phyloP scores from a whole-genome alignment of 345 rosid genomes.

The Noccaea caerulescens region DNA sequence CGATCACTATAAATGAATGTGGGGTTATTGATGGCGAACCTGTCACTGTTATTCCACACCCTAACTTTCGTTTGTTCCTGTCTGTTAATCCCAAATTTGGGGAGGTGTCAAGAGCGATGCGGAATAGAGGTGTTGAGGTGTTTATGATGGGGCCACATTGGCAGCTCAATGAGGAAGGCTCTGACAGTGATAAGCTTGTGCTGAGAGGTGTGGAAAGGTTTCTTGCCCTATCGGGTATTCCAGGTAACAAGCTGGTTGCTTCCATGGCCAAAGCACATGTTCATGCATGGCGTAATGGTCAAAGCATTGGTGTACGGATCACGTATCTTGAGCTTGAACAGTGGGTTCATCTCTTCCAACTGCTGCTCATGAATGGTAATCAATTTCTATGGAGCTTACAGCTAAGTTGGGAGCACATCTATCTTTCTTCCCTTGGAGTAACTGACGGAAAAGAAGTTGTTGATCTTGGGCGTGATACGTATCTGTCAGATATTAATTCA shows the following conservation, averaged over 20 bases:
- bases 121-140: conserved; percentile 96
- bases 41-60: conserved; percentile 73
- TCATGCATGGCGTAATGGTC: conserved; percentile 66
- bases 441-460: conserved; percentile 63
- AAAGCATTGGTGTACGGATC: conserved; percentile 52
- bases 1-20: conserved; percentile 87
- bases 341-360: conserved; percentile 84
- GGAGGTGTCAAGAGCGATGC: conserved; percentile 96
- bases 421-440: conserved; percentile 80
- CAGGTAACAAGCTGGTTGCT: conserved; percentile 59
- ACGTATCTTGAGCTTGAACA: conserved; percentile 87
- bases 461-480: conserved; percentile 54
- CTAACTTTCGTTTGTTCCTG: conserved; percentile 85
- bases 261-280: conserved; percentile 90
- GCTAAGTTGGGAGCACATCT: conserved; percentile 90
- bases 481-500: conserved; percentile 51
- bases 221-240: conserved; percentile 79
- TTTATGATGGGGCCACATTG: conserved; percentile 92
- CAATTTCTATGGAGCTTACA: conserved; percentile 80
- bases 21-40: conserved; percentile 90
- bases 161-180: conserved; percentile 58
- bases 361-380: conserved; percentile 73
- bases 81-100: conserved; percentile 87
- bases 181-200: conserved; percentile 53
- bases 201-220: conserved; percentile 66